Evolutionary conservation across 73 alveolate genomes (phyloP).

Genomic region (Tetrahymena thermophila): DNA sequence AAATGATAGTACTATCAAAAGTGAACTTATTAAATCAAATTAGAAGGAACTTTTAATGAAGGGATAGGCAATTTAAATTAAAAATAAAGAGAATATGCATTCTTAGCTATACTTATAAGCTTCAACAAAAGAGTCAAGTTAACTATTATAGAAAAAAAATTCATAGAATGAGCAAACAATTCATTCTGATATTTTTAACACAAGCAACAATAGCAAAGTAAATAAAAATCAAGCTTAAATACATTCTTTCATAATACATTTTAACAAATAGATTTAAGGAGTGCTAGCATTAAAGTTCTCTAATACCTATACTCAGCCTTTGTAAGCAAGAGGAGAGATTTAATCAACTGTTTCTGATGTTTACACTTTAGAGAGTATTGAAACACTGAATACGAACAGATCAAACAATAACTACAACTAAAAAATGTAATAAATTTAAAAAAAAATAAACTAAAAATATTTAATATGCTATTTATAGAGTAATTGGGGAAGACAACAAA

Average conservation of each 20-base stretch:
- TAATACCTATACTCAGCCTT: neutral
- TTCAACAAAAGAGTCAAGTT: neutral
- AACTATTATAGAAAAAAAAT: neutral
- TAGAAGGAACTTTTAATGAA: neutral
- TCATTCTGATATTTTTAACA: neutral
- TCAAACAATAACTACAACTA: neutral
- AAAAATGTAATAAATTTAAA: neutral
- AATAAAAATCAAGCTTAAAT: neutral
- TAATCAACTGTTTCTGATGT: neutral
- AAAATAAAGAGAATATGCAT: neutral
- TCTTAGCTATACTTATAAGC: neutral
- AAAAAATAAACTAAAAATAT: too few species aligned
- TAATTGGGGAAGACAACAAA: neutral
- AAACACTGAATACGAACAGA: neutral
- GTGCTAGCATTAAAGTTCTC: neutral
- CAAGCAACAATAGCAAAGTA: neutral
- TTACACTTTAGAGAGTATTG: neutral
- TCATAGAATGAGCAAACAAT: neutral
- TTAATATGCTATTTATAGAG: neutral
- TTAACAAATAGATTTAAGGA: neutral
- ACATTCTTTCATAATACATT: too few species aligned
- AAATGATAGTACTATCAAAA: neutral
- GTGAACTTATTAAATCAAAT: neutral
- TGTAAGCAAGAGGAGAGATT: neutral
- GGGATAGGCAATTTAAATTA: neutral